A percentile compares a stretch with the other conserved stretches of the same genome.
Evolutionary conservation across 768 basidiomycete genomes (phyloP).

Genomic region (Boletus rufocinnamomeus): DNA sequence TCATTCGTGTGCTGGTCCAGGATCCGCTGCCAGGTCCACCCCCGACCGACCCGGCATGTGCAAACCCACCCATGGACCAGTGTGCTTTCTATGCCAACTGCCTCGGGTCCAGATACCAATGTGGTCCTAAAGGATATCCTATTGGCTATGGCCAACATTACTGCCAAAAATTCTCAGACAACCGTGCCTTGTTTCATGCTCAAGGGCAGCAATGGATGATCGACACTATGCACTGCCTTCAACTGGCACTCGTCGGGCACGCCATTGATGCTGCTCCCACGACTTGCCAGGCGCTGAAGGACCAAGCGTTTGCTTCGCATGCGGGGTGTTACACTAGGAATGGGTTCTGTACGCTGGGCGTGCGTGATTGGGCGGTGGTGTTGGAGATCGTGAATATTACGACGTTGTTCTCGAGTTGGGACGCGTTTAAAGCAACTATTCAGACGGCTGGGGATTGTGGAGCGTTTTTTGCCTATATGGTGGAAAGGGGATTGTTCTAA

Average conservation of each 20-base stretch:
- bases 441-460: constrained; percentile 13
- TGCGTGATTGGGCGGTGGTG: constrained; percentile 40
- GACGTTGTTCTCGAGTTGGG: constrained; percentile 22
- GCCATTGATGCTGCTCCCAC: constrained; percentile 24
- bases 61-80: constrained; percentile 37
- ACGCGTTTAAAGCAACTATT: constrained; percentile 14
- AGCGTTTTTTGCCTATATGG: constrained; percentile 17
- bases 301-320: constrained; percentile 45
- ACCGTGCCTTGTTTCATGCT: constrained; percentile 32
- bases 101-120: constrained; percentile 47
- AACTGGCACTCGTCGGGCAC: constrained; percentile 42
- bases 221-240: constrained; percentile 49
- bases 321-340: constrained; percentile 42
- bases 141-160: constrained; percentile 42
- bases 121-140: constrained; percentile 46
- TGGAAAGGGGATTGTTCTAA: constrained; percentile 12
- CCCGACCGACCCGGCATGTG: constrained; percentile 20
- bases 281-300: constrained; percentile 38
- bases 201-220: constrained; percentile 46
- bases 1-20: neutral
- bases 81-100: constrained; percentile 49
- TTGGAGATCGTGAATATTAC: constrained; percentile 32
- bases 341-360: constrained; percentile 43
- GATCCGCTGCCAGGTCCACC: constrained; percentile 10
- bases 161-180: constrained; percentile 41